Evolutionary conservation across 2,329 filamentous ascomycete genomes (phyloP), one percentile per base, ranked within the genome.

Genomic region (Alternaria brassicicola): DNA sequence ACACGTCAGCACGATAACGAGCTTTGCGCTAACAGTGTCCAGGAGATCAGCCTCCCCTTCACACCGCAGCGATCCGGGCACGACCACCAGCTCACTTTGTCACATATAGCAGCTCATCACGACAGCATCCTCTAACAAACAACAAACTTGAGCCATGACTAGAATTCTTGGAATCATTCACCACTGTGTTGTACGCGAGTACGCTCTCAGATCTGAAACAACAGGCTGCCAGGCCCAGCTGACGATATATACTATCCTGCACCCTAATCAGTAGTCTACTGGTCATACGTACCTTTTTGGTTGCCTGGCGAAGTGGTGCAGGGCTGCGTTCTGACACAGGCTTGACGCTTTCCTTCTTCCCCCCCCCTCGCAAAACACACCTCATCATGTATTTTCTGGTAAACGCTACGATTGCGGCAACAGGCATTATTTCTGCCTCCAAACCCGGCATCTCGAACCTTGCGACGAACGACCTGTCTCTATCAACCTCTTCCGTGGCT

Each of bases 1-100:
- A 78, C 78, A 17, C 67, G 71, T 7, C 81, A 82, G 36, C 78
- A 83, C 64, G 82, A 84, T 62, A 78, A 66, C 0, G 81, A 84
- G 67, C 76, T 75, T 1, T 72, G 67, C 23, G 70, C 69, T 7
- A 76, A 76, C 7, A 71, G 71, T 23, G 68, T 77, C 0, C 75
- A 77, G 49, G 80, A 78, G 45, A 62, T 67, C 26, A 75, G 75
- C 39, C 63, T 76, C 12, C 77, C 76, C 17, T 68, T 71, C 42
- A 77, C 79, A 55, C 80, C 80, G 7, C 76, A 78, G 13, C 30
- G 13, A 47, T 33, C 19, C n/a, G 13, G 30, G 12, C 28, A 33
- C 13, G 15, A 13, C 8, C 13, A 25, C 19, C 12, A 33, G 15
- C 21, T 33, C 30, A 35, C 19, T 25, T 12, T 23, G 13, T n/a